Evolutionary conservation across 2,329 filamentous ascomycete genomes (phyloP).

Genomic region (Trichoderma oligosporum): DNA sequence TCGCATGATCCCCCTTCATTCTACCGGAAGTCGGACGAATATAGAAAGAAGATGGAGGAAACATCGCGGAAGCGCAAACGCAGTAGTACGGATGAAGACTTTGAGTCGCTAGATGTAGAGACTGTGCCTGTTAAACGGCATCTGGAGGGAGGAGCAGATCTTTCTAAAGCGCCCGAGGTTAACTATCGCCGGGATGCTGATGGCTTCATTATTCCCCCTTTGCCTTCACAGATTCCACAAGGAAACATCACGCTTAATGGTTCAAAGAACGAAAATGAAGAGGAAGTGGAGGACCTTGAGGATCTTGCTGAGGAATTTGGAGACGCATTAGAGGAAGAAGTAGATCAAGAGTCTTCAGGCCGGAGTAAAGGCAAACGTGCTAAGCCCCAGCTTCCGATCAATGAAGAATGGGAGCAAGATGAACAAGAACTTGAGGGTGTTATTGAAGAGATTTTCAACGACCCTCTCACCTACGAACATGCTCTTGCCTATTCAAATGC

Average conservation of each 20-base stretch:
- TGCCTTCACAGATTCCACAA: conserved; percentile 40
- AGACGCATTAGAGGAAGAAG: conserved; percentile 35
- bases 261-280: conserved; percentile 20
- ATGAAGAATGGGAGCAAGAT: conserved; percentile 59
- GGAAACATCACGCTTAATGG: conserved; percentile 29
- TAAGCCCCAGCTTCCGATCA: conserved; percentile 50
- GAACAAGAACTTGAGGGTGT: conserved; percentile 65
- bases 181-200: conserved; percentile 57
- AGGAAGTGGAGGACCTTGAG: conserved; percentile 35
- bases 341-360: conserved; percentile 19
- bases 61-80: conserved; percentile 47
- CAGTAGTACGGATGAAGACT: conserved; percentile 27
- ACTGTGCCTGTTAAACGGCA: conserved; percentile 20
- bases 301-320: conserved; percentile 45
- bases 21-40: conserved; percentile 61
- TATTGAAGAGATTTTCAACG: conserved; percentile 66
- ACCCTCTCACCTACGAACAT: conserved; percentile 55
- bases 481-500: conserved; percentile 56
- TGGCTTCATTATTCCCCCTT: conserved; percentile 62
- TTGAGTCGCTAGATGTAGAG: not conserved
- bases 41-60: conserved; percentile 50
- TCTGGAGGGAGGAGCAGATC: conserved; percentile 34
- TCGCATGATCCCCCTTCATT: conserved; percentile 80
- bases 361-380: conserved; percentile 27
- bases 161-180: conserved; percentile 33